Base-by-base conservation (phyloP, 176 grass and related monocot genomes). In the Bolboschoenus planiculmis region DNA sequence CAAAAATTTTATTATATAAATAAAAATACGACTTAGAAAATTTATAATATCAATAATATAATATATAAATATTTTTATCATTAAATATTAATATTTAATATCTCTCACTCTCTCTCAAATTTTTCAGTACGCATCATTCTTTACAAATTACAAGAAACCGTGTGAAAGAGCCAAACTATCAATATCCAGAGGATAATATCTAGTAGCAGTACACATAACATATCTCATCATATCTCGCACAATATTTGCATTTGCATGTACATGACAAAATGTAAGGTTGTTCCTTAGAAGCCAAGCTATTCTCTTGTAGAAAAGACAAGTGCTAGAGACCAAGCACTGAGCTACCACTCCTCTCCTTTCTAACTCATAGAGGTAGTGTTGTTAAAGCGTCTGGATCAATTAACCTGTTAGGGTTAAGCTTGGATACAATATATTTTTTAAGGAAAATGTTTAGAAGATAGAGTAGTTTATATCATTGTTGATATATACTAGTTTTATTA, bases 271-370 rank as follows among this genome's bases (percentile, higher is more conserved):
- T 27, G 71, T 50, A 75, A 48, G 24, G 42, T 75, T 30, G 13
- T 75, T 75, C 23, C 71, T 75, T 75, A 75, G 43, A 50, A 75
- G 21, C 44, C 23, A 75, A 75, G 48, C 44, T 43, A 75, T 75
- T 50, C 11, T 30, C 43, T 48, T 50, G 43, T 75, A 50, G 5
- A 75, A 75, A 0, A 50, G 71, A 75, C 71, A 50, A 75, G 10
- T 5, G 18, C 71, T 16, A 75, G 11, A 75, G 43, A 16, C 10
- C 23, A 47, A 24, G 37, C 35, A 43, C 2, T 56, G 54, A 56
- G 20, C n/a, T n/a, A n/a, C n/a, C n/a, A n/a, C n/a, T n/a, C n/a
- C n/a, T n/a, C n/a, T n/a, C n/a, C n/a, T n/a, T n/a, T n/a, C n/a
- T 16, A 16, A 16, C 30, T 26, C 61, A 65, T 65, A 65, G 31